Evolutionary conservation across 371 early-diverging fungal genomes (phyloP).

Genomic region (Zychaea mexicana): DNA sequence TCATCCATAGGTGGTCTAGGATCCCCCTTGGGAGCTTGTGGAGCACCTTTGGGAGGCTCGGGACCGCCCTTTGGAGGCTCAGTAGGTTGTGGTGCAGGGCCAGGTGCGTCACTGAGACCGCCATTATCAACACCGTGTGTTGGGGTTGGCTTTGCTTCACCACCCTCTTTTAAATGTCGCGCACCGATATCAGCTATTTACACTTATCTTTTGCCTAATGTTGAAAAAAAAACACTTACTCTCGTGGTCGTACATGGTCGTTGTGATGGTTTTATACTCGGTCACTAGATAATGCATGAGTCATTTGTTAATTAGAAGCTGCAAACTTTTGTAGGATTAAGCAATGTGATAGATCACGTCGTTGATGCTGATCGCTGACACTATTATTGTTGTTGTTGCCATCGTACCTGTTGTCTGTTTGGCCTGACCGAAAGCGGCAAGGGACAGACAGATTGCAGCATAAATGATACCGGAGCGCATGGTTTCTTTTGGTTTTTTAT

Average conservation of each 20-base stretch:
- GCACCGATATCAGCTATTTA: not conserved
- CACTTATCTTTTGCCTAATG: not conserved
- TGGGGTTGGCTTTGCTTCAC: not conserved
- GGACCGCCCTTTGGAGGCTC: not conserved
- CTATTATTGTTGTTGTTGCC: not conserved
- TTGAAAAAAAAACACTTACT: not conserved
- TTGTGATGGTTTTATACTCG: conserved; percentile 20
- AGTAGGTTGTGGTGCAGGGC: not conserved
- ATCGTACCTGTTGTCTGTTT: conserved; percentile 15
- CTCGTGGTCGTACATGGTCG: conserved; percentile 13
- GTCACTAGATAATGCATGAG: conserved; percentile 10
- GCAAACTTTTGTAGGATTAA: too few species aligned
- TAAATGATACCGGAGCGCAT: conserved; percentile 19
- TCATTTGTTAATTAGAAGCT: not conserved
- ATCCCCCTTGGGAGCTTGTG: not conserved
- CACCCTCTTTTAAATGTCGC: not conserved
- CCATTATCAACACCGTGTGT: conserved; percentile 11
- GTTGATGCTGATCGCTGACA: too few species aligned
- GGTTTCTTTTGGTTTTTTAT: not conserved
- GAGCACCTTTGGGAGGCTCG: not conserved
- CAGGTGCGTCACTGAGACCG: not conserved
- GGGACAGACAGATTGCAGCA: conserved; percentile 11
- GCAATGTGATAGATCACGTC: too few species aligned
- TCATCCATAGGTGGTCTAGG: not conserved
- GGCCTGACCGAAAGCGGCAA: conserved; percentile 11